Conservation (phyloP, 306 rosid species). For the Prinsepia uniflora region DNA sequence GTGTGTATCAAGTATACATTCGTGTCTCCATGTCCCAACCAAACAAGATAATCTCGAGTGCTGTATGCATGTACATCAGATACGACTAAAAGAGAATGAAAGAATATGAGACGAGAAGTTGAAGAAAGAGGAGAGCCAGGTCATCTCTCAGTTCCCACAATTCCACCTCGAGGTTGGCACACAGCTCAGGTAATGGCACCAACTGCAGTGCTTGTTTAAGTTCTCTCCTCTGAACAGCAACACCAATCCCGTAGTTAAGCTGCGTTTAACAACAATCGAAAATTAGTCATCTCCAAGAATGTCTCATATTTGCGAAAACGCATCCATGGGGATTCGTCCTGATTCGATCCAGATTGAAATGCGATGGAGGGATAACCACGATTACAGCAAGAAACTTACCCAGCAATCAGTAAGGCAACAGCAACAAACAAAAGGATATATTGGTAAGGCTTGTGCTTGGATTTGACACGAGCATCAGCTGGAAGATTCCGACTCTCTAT, state of each 20-base stretch:
- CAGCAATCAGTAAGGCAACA: conserved; percentile 22
- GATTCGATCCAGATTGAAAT: background rate
- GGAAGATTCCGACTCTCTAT: conserved; percentile 30
- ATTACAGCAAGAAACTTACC: conserved; percentile 26
- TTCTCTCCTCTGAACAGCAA: conserved; percentile 42
- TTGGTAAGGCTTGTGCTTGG: conserved; percentile 42
- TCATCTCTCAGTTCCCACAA: conserved; percentile 32
- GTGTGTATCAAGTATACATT: background rate
- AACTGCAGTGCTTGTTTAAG: conserved; percentile 44
- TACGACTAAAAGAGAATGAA: background rate
- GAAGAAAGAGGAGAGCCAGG: background rate
- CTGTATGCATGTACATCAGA: conserved; percentile 20
- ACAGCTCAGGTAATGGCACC: conserved; percentile 50
- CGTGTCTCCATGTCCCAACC: conserved; percentile 2
- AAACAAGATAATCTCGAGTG: background rate
- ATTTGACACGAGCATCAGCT: conserved; percentile 21
- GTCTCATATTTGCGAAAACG: background rate
- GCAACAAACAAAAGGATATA: conserved; percentile 30
- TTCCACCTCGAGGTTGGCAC: conserved; percentile 46
- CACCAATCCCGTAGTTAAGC: conserved; percentile 36
- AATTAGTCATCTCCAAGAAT: background rate
- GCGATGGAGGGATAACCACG: background rate
- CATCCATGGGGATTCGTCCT: background rate
- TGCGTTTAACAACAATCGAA: conserved; percentile 15
- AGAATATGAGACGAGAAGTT: background rate